A percentile compares a stretch with the other conserved stretches of the same genome.
phyloP scores from a whole-genome alignment of 768 basidiomycete species.

The Russula griseocarnosa region DNA sequence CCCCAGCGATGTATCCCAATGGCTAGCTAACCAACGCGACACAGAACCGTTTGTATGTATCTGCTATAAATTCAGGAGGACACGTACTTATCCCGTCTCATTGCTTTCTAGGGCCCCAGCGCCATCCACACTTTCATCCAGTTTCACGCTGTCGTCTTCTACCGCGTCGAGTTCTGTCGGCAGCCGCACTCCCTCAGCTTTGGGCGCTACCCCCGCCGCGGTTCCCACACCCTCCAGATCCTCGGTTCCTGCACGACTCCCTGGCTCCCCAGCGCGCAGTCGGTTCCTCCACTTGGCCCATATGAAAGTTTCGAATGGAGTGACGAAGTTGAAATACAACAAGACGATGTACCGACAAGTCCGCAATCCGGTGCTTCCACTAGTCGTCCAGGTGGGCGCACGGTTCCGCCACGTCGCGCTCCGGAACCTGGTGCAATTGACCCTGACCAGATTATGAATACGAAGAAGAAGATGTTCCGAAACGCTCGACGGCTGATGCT shows the following conservation, averaged over 20 bases:
- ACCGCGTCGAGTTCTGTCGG: neutral
- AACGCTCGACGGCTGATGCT: neutral
- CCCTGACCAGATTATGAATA: neutral
- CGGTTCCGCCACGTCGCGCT: neutral
- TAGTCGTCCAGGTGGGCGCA: neutral
- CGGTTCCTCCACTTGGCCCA: neutral
- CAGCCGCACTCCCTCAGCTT: neutral
- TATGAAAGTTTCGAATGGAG: constrained; percentile 17
- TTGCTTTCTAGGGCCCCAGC: neutral
- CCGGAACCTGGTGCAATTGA: neutral
- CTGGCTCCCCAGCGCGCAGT: neutral
- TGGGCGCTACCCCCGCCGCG: neutral
- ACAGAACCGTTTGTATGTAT: neutral
- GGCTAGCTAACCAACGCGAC: neutral
- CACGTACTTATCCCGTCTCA: neutral
- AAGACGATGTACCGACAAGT: neutral
- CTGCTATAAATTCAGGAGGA: neutral
- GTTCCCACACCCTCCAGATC: neutral
- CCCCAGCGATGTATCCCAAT: neutral
- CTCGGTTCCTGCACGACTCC: neutral
- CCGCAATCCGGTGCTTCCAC: neutral
- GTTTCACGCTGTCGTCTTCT: neutral
- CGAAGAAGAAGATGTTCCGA: constrained; percentile 1
- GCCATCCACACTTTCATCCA: neutral
- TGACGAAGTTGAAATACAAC: constrained; percentile 6